These are phyloP conservation scores for Lachancea nothofagi DNA, from an alignment of 805 yeast genomes.

Conservation along the genomic window DNA sequence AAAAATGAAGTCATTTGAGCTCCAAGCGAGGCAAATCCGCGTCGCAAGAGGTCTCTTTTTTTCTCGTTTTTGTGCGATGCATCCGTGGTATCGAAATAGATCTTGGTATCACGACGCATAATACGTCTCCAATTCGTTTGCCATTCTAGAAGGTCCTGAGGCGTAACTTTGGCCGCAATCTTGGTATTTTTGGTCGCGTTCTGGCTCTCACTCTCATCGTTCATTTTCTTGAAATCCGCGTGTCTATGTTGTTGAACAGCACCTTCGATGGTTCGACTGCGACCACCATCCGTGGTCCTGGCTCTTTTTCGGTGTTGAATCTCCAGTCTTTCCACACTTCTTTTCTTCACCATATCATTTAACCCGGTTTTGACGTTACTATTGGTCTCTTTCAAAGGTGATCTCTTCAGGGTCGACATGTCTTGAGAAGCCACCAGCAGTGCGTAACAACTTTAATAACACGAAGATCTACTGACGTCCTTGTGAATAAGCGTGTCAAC, in stretches of 20 bases:
- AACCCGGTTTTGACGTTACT: constrained; percentile 20
- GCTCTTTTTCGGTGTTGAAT: constrained; percentile 14
- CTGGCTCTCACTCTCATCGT: not conserved
- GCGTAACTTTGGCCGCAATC: constrained; percentile 21
- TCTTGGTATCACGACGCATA: constrained; percentile 48
- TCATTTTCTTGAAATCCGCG: constrained; percentile 16
- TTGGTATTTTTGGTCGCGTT: not conserved
- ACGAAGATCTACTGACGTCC: not conserved
- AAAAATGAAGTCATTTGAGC: constrained; percentile 57
- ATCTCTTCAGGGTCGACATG: constrained; percentile 13
- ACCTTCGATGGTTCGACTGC: constrained; percentile 34
- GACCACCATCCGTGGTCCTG: constrained; percentile 24
- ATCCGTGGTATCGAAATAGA: constrained; percentile 54
- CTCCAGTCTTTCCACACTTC: constrained; percentile 25
- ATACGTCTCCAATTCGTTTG: constrained; percentile 59
- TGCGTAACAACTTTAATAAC: not conserved
- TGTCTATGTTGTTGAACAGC: constrained; percentile 27
- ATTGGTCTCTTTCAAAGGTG: constrained; percentile 33
- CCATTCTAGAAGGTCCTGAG: constrained; percentile 49
- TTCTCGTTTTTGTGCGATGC: constrained; percentile 25
- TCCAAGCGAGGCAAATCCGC: constrained; percentile 40
- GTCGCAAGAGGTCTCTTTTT: constrained; percentile 25
- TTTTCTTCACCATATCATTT: constrained; percentile 18
- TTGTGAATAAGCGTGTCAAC: not conserved
- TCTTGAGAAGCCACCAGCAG: not conserved